These are phyloP conservation scores for Arthrocladium fulminans DNA, from an alignment of 2,329 filamentous ascomycete species.

Conservation along the genomic window DNA sequence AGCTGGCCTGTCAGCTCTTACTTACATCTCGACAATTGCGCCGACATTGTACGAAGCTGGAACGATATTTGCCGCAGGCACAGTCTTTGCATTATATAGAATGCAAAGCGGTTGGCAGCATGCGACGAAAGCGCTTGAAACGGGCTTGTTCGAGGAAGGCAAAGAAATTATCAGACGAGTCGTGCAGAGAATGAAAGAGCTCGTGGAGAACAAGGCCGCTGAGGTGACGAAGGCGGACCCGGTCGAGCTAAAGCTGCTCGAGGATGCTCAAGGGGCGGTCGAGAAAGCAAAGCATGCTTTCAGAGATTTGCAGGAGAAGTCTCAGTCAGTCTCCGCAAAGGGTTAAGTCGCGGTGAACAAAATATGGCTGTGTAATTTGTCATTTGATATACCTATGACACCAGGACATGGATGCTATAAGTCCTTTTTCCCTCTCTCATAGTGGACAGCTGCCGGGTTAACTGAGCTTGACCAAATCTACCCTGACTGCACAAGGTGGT, in stretches of 20 bases:
- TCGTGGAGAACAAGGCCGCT: conserved; percentile 39
- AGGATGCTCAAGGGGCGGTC: not conserved
- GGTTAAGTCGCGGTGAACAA: not conserved
- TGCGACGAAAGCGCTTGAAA: conserved; percentile 44
- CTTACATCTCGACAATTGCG: conserved; percentile 46
- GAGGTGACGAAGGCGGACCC: conserved; percentile 24
- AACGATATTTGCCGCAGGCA: conserved; percentile 49
- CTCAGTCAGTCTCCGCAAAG: not conserved
- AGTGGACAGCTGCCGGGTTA: too few species aligned
- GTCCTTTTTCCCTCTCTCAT: too few species aligned
- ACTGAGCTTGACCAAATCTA: too few species aligned
- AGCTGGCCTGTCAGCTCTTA: conserved; percentile 48
- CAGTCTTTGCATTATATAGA: conserved; percentile 48
- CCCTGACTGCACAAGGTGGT: too few species aligned
- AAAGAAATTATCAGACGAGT: conserved; percentile 46
- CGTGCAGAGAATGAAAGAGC: conserved; percentile 40
- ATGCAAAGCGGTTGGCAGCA: conserved; percentile 52
- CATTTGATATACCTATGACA: too few species aligned
- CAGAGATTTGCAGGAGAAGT: not conserved
- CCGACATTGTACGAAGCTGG: conserved; percentile 50
- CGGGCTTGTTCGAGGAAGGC: conserved; percentile 48
- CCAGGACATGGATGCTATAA: too few species aligned
- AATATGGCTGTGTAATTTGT: too few species aligned
- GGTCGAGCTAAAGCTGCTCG: conserved; percentile 2
- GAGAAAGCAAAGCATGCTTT: conserved; percentile 1